A percentile compares a stretch with the other conserved stretches of the same genome.
These are phyloP conservation scores for Orbilia javanica DNA, from an alignment of 2,329 filamentous ascomycete species.

Conservation along the genomic window DNA sequence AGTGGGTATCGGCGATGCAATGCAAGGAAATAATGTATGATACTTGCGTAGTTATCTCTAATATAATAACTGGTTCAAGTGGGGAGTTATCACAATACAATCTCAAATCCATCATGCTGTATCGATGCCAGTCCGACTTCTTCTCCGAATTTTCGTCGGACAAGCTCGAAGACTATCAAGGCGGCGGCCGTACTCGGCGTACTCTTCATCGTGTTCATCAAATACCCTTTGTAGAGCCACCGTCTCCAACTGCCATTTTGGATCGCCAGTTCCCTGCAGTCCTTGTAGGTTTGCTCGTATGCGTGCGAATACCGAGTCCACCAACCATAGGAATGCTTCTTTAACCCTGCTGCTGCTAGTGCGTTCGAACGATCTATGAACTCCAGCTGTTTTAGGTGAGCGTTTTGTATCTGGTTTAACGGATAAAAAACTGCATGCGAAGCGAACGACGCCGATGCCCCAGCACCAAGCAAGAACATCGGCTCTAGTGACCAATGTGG, in stretches of 20 bases:
- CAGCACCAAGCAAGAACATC: slow-evolving; percentile 77
- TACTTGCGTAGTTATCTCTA: slow-evolving; percentile 16
- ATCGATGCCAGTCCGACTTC: slow-evolving; percentile 75
- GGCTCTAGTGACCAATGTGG: slow-evolving; percentile 83
- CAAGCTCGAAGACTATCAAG: slow-evolving; percentile 82
- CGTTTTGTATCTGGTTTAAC: slow-evolving; percentile 76
- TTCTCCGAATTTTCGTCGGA: slow-evolving; percentile 78
- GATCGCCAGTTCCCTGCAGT: slow-evolving; percentile 72
- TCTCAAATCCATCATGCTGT: slow-evolving; percentile 78
- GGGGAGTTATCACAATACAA: slow-evolving; percentile 69
- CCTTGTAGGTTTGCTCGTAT: slow-evolving; percentile 76
- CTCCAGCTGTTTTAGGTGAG: slow-evolving; percentile 80
- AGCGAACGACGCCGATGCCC: slow-evolving; percentile 75
- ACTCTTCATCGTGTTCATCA: slow-evolving; percentile 78
- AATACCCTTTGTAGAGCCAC: slow-evolving; percentile 80
- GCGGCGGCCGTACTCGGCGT: slow-evolving; percentile 82
- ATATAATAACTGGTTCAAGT: not conserved
- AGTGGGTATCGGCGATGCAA: slow-evolving; percentile 12
- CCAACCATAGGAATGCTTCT: slow-evolving; percentile 62
- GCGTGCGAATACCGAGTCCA: slow-evolving; percentile 75
- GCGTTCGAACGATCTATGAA: slow-evolving; percentile 75
- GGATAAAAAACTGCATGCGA: slow-evolving; percentile 80
- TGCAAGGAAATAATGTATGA: slow-evolving; percentile 19
- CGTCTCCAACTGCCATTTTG: slow-evolving; percentile 71
- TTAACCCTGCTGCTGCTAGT: slow-evolving; percentile 65